Percentiles rank a stretch among this genome's conserved stretches.
Conservation (phyloP, 2,329 filamentous ascomycete species). For the Ascochyta fabae region DNA sequence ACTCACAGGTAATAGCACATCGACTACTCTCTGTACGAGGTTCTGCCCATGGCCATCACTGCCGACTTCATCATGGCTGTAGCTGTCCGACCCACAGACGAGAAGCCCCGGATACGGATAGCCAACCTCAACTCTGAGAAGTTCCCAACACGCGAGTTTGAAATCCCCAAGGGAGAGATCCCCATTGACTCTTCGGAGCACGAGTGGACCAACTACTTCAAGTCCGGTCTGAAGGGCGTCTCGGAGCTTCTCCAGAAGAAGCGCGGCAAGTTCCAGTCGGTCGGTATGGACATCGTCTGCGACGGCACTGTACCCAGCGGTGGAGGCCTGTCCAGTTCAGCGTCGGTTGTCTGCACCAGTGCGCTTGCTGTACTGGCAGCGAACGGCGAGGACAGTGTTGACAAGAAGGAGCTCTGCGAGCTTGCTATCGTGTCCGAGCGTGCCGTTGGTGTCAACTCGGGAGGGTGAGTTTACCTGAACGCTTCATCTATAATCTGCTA, state of each 20-base stretch:
- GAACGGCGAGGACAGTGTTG: constrained; percentile 77
- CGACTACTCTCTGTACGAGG: constrained; percentile 96
- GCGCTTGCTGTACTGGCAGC: constrained; percentile 87
- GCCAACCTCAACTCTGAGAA: constrained; percentile 78
- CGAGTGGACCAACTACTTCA: constrained; percentile 99
- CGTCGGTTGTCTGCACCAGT: constrained; percentile 89
- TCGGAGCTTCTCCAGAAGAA: constrained; percentile 74
- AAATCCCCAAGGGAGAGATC: constrained; percentile 66
- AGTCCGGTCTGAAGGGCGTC: constrained; percentile 84
- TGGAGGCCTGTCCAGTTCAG: constrained; percentile 90
- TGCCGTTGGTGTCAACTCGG: constrained; percentile 93
- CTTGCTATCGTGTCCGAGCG: constrained; percentile 94
- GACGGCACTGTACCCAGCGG: constrained; percentile 92
- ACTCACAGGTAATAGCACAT: constrained; percentile 69
- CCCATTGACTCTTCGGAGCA: constrained; percentile 81
- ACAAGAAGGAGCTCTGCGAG: constrained; percentile 92
- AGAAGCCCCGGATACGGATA: constrained; percentile 71
- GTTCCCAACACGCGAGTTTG: constrained; percentile 78
- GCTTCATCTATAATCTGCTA: constrained; percentile 16
- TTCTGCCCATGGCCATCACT: constrained; percentile 93
- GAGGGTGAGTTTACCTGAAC: constrained; percentile 66
- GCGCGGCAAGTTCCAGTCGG: constrained; percentile 70
- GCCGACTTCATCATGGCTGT: constrained; percentile 91
- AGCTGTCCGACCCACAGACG: constrained; percentile 60
- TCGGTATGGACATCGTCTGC: constrained; percentile 85